Evolutionary conservation across 495 filamentous ascomycete species (phyloP), one percentile per base, ranked within the genome.

Genomic region (Friedmanniomyces endolithicus): DNA sequence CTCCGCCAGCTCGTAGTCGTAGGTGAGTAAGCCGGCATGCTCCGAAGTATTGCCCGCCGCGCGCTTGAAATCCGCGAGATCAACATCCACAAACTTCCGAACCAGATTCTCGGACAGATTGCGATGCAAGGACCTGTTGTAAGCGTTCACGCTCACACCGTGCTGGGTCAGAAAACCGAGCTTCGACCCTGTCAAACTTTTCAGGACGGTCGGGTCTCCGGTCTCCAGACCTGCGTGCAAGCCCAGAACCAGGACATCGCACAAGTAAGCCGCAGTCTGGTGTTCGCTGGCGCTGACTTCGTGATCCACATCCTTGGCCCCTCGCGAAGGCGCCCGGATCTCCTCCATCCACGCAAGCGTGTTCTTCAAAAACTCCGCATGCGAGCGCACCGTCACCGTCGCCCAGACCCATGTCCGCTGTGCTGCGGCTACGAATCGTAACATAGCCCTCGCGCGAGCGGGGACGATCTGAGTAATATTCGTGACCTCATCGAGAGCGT

Each of bases 391-490:
- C 31, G 83, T 78, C 31, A 83, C 79, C 52, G 89, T 88, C 8
- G 86, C 86, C 84, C 92, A 90, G 11, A 87, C 86, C 90, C 88
- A 96, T 62, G 84, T 83, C 67, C 94, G 90, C 67, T 90, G 88
- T 11, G 88, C 85, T 3, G 82, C 76, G 9, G 83, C 80, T 31
- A 97, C 80, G 65, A 96, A 95, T 57, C 90, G 82, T 14, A 98
- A 75, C 65, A 96, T 79, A 0, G 83, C 78, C 31, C 90, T 70
- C 17, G 80, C 73, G 41, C 83, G 77, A 55, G 73, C 73, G 43
- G 80, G 75, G 6, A 84, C 72, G 11, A 85, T 55, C 20, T 76
- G 72, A 16, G 81, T 74, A 58, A 95, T 83, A 11, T 78, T 75
- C 16, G 78, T 73, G n/a, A 97, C 74, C 55, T 74, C 72, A 50